Evolutionary conservation across 768 basidiomycete genomes (phyloP), one percentile per base, ranked within the genome.

Genomic region (Boletus barrowsii): DNA sequence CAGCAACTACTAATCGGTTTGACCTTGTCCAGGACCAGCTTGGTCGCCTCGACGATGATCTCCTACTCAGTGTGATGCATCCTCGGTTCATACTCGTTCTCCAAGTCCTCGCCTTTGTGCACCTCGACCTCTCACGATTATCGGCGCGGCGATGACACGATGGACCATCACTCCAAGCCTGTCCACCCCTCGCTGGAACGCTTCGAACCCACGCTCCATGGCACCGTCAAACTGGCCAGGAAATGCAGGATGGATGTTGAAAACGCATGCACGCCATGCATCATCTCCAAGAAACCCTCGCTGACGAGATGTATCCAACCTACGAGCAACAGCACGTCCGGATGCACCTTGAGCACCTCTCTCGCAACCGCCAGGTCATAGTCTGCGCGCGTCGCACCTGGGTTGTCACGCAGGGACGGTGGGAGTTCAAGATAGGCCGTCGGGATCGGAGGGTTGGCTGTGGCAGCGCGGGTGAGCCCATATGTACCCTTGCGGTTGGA

Each of bases 301-400:
- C 87, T 84, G 54, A 98, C 79, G 63, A 98, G 91, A 65, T 98
- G 95, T 96, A 99, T 98, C 93, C 93, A 99, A 0, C 97, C 97
- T 0, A 96, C 97, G n/a, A 98, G 79, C 8, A 98, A 89, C 45
- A 98, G 82, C 24, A 96, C 68, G 70, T 98, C 91, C 0, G 96
- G 96, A 32, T 74, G 72, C 18, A 76, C 81, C 24, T 72, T 66
- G 6, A 88, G 64, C 4, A 93, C 83, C 49, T 83, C 78, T 32
- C 80, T 73, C 9, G 91, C 92, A 2, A 95, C 80, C 65, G 91
- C 89, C 3, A 75, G 72, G 65, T 96, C 96, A 72, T 97, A 98
- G 66, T 96, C 90, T 43, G 81, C 75, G 18, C 96, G 77, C 5
- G 90, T 88, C 60, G 83, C 83, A 22, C 81, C 83, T 1, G 87